A percentile compares a stretch with the other conserved stretches of the same genome.
Evolutionary conservation across 371 early-diverging fungal genomes (phyloP).

Genomic region (Fennellomyces sp.): DNA sequence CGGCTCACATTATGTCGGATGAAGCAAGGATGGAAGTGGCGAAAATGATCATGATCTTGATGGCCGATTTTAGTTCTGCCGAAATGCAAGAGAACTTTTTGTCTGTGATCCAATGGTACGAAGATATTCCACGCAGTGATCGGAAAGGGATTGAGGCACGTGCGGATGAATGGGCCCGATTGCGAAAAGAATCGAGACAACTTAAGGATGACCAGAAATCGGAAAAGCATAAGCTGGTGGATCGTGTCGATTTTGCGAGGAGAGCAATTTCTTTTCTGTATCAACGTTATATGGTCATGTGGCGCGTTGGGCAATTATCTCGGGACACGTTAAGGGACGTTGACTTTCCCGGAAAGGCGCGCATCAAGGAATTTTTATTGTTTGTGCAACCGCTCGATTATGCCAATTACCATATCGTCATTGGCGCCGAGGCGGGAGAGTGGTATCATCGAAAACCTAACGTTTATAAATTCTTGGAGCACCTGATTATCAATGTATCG

Average conservation of each 20-base stretch:
- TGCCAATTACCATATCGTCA: conserved; percentile 10
- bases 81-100: neutral
- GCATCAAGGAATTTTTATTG: neutral
- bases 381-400: neutral
- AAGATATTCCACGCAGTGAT: neutral
- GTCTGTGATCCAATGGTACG: neutral
- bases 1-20: neutral
- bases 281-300: conserved; percentile 11
- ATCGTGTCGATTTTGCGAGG: conserved; percentile 5
- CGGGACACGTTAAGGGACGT: conserved; percentile 7
- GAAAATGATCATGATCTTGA: conserved; percentile 1
- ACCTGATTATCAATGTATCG: neutral
- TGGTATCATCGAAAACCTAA: conserved; percentile 4
- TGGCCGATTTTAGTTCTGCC: neutral
- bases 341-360: conserved; percentile 6
- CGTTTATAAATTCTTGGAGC: conserved; percentile 7
- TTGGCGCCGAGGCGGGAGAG: neutral
- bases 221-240: neutral
- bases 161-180: neutral
- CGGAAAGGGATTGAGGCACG: neutral
- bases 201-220: neutral
- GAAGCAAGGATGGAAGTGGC: neutral
- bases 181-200: neutral
- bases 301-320: conserved; percentile 9
- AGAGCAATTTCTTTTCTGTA: conserved; percentile 2